Evolutionary conservation across 2,329 filamentous ascomycete species (phyloP), one percentile per base, ranked within the genome.

Genomic region (Chaetomiaceae sp.): DNA sequence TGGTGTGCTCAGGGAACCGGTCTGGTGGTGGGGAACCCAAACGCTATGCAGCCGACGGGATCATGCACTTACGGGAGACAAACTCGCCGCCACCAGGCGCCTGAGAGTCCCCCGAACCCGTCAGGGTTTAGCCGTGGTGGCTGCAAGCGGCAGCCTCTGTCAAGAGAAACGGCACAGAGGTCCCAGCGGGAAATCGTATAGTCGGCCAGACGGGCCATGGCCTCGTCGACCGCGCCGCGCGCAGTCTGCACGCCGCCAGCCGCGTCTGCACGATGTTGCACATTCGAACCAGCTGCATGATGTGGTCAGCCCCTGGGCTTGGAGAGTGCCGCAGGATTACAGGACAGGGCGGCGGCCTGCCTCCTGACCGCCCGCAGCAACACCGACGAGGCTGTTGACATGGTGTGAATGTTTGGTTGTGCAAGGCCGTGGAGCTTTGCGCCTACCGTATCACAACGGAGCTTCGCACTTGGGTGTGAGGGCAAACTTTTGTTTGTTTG

Each of bases 191-290:
- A 37, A 14, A 32, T n/a, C 30, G 20, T 56, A 29, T 47, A 43
- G 48, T 29, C 27, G 16, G 48, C 29, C 33, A 46, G 33, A 37
- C 40, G 29, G 30, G 41, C 25, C 45, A 37, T 18, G 18, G 16
- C 25, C 34, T 43, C 30, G 33, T 52, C 30, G 40, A 48, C 42
- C 43, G 37, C 37, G 46, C 46, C 29, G 43, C 49, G 29, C 25
- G 33, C 38, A n/a, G n/a, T 37, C 49, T 40, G 41, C 34, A 50
- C 11, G 46, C 11, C 23, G 34, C 45, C 23, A 37, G 16, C 37
- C 47, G 47, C 18, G 14, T 43, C 50, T 57, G 58, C 44, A 53
- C 50, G 48, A 56, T 54, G 56, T 57, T 46, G 47, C 48, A 58
- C 56, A 49, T 53, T 49, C 18, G 46, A 47, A 49, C 47, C 48